Percentiles rank a stretch among this genome's conserved stretches.
Conservation (phyloP, 495 filamentous ascomycete species). For the Penicillium cinerascens region DNA sequence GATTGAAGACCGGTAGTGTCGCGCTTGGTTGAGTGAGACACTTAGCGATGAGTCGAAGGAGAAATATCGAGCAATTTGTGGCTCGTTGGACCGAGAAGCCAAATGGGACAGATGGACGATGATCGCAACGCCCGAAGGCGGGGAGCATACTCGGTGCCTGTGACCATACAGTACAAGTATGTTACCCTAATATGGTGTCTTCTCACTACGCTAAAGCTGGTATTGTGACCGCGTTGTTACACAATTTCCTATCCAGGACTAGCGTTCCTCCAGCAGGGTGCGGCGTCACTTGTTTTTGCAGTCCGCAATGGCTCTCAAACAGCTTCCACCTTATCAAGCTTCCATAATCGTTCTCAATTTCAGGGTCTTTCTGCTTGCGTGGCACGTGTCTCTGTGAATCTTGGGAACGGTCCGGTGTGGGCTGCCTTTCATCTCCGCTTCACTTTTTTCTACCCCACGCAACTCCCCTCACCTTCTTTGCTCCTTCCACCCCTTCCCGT, state of each 20-base stretch:
- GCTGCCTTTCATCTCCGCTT: background rate
- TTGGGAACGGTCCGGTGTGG: background rate
- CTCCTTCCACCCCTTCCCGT: background rate
- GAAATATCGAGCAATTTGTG: background rate
- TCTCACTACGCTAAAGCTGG: background rate
- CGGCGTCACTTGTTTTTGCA: constrained; percentile 15
- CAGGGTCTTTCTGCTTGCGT: background rate
- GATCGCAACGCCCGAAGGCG: constrained; percentile 30
- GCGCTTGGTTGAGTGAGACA: background rate
- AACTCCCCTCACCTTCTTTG: background rate
- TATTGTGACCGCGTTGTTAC: background rate
- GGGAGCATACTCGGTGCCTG: constrained; percentile 30
- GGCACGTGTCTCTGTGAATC: background rate
- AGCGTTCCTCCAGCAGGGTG: background rate
- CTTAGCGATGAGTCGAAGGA: background rate
- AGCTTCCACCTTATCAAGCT: background rate
- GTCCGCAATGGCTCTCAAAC: background rate
- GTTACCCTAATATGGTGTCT: constrained; percentile 2
- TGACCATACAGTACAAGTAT: constrained; percentile 35
- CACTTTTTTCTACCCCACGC: background rate
- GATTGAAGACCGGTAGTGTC: background rate
- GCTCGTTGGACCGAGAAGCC: constrained; percentile 3
- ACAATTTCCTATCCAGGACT: constrained; percentile 6
- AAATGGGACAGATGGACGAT: constrained; percentile 19
- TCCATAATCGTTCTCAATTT: background rate